A percentile compares a stretch with the other conserved stretches of the same genome.
Conservation (phyloP, 345 rosid species). For the Psidium friedrichsthalianum region DNA sequence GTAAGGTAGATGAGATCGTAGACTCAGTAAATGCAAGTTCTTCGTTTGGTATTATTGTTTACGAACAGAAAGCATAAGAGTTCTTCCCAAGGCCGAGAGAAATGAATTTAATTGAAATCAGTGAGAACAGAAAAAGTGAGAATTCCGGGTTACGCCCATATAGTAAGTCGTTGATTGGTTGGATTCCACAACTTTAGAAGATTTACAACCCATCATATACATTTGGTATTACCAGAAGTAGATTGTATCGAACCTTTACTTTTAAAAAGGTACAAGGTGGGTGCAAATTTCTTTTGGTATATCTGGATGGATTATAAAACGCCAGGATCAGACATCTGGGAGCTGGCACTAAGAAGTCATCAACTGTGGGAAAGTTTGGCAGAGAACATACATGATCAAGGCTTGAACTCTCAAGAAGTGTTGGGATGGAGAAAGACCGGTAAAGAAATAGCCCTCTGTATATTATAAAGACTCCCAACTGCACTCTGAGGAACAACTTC, state of each 20-base stretch:
- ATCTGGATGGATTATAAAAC: conserved; percentile 70
- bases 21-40: too few relatives aligned
- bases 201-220: neutral
- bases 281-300: conserved; percentile 15
- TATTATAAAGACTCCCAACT: neutral
- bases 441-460: neutral
- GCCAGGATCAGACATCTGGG: conserved; percentile 59
- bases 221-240: neutral
- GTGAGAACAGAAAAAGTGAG: conserved; percentile 58
- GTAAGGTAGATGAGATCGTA: too few relatives aligned
- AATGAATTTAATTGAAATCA: conserved; percentile 27
- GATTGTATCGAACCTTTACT: too few relatives aligned
- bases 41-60: too few relatives aligned
- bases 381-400: conserved; percentile 31
- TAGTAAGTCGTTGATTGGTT: conserved; percentile 39
- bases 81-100: conserved; percentile 68
- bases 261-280: neutral
- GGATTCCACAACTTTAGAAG: neutral
- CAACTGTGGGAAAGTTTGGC: conserved; percentile 59
- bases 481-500: neutral
- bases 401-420: conserved; percentile 46
- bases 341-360: conserved; percentile 54
- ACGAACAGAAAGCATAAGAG: conserved; percentile 25
- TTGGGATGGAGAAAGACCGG: conserved; percentile 89
- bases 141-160: conserved; percentile 81